Base-by-base conservation (phyloP, 352 stramenopile genomes). In the Globisporangium yorkense region DNA sequence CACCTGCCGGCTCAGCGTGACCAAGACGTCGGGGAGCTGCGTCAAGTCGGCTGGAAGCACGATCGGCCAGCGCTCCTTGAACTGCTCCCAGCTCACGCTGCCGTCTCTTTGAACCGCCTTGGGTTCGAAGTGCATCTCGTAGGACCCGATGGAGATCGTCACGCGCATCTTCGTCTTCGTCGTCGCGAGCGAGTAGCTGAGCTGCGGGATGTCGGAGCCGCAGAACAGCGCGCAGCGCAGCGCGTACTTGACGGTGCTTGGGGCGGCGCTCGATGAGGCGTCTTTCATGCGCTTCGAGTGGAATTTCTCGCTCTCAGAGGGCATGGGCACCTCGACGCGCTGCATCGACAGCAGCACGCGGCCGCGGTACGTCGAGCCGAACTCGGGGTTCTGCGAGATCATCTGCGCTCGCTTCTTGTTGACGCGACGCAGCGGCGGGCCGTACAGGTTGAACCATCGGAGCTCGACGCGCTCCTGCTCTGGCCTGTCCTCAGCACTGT, bases 371-470 rank as follows among this genome's bases (percentile, higher is more conserved):
- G 74, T 91, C 1, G 87, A 96, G 0, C 77, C 87, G 35, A 78
- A 72, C 5, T 93, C 74, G 3, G 82, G 71, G 20, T 85, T 80
- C 39, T 78, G 72, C 10, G 85, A 74, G 24, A 94, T 72, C 20
- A 77, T 59, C 3, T 66, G 46, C 1, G 66, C 65, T 5, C 80
- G 73, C 47, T 87, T 88, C 29, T 71, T 69, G 56, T 89, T 88
- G 20, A 71, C 62, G 2, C 75, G 65, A 0, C 56, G 70, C 7
- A 89, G 61, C 1, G 83, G 89, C n/a, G 87, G 84, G 7, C 89
- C 89, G 54, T 96, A 97, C 3, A 97, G 54, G 59, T 92, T 92
- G 45, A 84, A 86, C 85, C 88, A 97, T 3, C 79, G 71, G 21
- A 78, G 60, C 27, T 77, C 62, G 0, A 81, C 68, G 7, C 59